Base-by-base conservation (phyloP, 805 yeast genomes). In the Starmera dryadoides region DNA sequence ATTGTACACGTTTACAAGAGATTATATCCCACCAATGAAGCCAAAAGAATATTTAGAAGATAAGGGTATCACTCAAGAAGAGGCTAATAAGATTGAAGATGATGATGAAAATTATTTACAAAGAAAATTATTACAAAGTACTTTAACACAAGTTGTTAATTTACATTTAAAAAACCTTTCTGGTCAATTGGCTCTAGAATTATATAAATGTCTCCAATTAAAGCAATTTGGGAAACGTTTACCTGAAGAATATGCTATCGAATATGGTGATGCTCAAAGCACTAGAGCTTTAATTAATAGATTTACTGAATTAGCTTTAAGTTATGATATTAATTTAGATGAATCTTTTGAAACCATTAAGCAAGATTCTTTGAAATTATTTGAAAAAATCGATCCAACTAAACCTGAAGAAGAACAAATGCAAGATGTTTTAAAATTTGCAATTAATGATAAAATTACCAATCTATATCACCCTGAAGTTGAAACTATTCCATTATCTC, bases 321-420 rank as follows among this genome's bases (percentile, higher is more conserved):
- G 93, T 4, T 75, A 73, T 58, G 98, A 89, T 58, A 52, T 86
- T 37, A 76, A 81, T 38, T 60, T 79, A 11, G 60, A 59, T n/a
- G 49, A 51, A 1, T 58, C 59, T 18, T 69, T 81, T 33, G 43
- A 48, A 2, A 47, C 61, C 2, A 17, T 50, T 2, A 52, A 68
- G 8, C 48, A 54, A 3, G 65, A 66, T 26, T 58, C 79, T 2
- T 58, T 56, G 32, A 49, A 55, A 3, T 51, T 81, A 3, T 75
- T 82, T 36, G 49, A 49, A 6, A 55, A 55, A n/a, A 55, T 63
- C 35, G 49, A 53, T 16, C 46, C 52, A 30, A 50, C 52, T 16
- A 54, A 60, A 36, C 57, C 59, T 15, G 49, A 56, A 28, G 64
- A 57, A 17, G 55, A 55, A 6, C 61, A 65, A 16, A 58, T 57